Conservation (phyloP, 177 flowering plant genomes). For the Tripterygium wilfordii region DNA sequence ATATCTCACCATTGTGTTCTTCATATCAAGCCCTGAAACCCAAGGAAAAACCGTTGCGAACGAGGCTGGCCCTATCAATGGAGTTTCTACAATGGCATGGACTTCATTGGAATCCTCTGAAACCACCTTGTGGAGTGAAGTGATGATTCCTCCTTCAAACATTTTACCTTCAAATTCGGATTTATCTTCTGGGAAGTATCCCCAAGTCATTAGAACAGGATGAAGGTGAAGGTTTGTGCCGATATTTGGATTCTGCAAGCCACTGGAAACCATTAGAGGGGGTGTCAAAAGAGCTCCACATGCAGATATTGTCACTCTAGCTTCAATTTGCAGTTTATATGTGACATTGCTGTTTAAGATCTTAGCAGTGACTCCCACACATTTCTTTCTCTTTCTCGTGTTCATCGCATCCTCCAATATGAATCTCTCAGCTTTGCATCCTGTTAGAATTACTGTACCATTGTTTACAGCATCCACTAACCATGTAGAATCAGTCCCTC, state of each 20-base stretch:
- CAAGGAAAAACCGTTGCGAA: conserved; percentile 39
- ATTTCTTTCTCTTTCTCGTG: conserved; percentile 20
- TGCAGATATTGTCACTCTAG: conserved; percentile 37
- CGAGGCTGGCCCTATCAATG: conserved; percentile 42
- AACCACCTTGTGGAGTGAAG: conserved; percentile 39
- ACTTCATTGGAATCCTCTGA: conserved; percentile 15
- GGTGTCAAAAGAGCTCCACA: conserved; percentile 32
- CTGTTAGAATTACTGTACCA: conserved; percentile 58
- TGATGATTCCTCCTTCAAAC: conserved; percentile 58
- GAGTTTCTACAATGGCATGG: conserved; percentile 32
- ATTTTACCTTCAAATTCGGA: conserved; percentile 27
- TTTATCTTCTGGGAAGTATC: conserved; percentile 47
- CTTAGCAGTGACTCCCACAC: conserved; percentile 44
- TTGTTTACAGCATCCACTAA: conserved; percentile 49
- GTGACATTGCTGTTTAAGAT: conserved; percentile 14
- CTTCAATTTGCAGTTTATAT: conserved; percentile 40
- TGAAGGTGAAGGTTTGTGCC: conserved; percentile 61
- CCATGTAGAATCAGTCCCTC: conserved; percentile 61
- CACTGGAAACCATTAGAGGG: conserved; percentile 46
- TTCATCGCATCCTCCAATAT: conserved; percentile 17
- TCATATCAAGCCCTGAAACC: conserved; percentile 46
- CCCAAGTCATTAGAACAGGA: conserved; percentile 54
- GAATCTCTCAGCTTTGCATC: conserved; percentile 45
- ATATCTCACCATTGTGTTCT: conserved; percentile 44
- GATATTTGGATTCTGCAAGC: conserved; percentile 49